A percentile compares a stretch with the other conserved stretches of the same genome.
Evolutionary conservation across 2,329 filamentous ascomycete species (phyloP).

Genomic region (Lecanicillium sp.): DNA sequence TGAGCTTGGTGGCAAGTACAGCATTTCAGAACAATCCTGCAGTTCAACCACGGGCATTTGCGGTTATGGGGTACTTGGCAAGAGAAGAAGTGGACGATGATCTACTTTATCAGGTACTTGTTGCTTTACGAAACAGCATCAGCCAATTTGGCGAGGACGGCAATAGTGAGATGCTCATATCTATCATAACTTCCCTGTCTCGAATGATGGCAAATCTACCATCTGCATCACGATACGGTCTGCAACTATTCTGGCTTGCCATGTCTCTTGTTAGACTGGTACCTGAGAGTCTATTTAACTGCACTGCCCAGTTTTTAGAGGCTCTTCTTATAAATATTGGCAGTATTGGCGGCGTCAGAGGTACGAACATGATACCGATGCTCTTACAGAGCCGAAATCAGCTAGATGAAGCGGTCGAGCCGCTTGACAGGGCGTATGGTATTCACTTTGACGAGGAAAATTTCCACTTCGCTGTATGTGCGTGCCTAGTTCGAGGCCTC

Average conservation of each 20-base stretch:
- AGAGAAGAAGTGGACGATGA: constrained; percentile 67
- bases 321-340: constrained; percentile 57
- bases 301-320: constrained; percentile 55
- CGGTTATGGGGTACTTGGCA: constrained; percentile 63
- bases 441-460: constrained; percentile 56
- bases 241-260: constrained; percentile 63
- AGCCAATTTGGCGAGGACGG: constrained; percentile 56
- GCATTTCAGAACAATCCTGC: constrained; percentile 67
- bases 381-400: constrained; percentile 52
- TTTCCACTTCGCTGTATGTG: constrained; percentile 60
- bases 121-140: constrained; percentile 57
- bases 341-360: constrained; percentile 49
- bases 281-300: constrained; percentile 55
- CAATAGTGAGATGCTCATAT: constrained; percentile 59
- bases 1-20: constrained; percentile 64
- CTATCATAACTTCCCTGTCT: constrained; percentile 57
- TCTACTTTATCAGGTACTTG: constrained; percentile 61
- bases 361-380: constrained; percentile 49
- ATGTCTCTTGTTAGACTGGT: constrained; percentile 58
- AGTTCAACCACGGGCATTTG: constrained; percentile 60
- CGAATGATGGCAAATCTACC: constrained; percentile 66
- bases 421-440: constrained; percentile 57
- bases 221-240: constrained; percentile 56
- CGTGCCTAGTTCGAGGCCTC: constrained; percentile 54
- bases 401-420: constrained; percentile 52